Conservation (phyloP, 2,329 filamentous ascomycete genomes). For the Capronia coronata region DNA sequence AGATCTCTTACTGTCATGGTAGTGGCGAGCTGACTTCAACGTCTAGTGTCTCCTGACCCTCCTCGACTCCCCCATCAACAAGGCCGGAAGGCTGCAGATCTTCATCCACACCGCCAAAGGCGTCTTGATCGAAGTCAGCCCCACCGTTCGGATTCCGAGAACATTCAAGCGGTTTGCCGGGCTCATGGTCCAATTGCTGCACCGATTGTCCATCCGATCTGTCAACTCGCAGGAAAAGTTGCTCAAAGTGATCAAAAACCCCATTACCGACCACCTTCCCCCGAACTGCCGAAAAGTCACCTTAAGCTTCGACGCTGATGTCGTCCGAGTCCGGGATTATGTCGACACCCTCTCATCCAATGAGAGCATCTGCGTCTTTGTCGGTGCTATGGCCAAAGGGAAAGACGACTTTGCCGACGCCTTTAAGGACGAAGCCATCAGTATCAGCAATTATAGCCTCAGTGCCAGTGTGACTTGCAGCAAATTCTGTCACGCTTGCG, state of each 20-base stretch:
- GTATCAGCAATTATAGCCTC: slow-evolving; percentile 95
- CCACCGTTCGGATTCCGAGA: slow-evolving; percentile 93
- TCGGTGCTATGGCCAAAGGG: slow-evolving; percentile 97
- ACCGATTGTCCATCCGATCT: slow-evolving; percentile 90
- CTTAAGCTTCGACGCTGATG: slow-evolving; percentile 82
- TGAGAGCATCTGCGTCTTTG: slow-evolving; percentile 95
- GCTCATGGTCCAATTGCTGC: slow-evolving; percentile 95
- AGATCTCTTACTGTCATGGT: slow-evolving; percentile 16
- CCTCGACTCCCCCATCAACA: slow-evolving; percentile 97
- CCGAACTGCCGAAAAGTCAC: slow-evolving; percentile 98
- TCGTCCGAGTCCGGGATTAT: slow-evolving; percentile 84
- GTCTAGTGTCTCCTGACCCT: slow-evolving; percentile 87
- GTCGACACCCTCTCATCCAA: slow-evolving; percentile 69
- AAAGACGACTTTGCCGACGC: slow-evolving; percentile 90
- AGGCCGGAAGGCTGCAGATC: slow-evolving; percentile 93
- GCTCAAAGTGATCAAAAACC: slow-evolving; percentile 94
- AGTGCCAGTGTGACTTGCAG: slow-evolving; percentile 97
- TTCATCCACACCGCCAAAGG: slow-evolving; percentile 98
- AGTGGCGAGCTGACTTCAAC: slow-evolving; percentile 26
- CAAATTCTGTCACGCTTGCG: slow-evolving; percentile 98
- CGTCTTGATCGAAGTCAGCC: slow-evolving; percentile 94
- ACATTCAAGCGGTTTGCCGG: slow-evolving; percentile 99
- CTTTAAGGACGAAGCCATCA: slow-evolving; percentile 94
- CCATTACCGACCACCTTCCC: slow-evolving; percentile 92
- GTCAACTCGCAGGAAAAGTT: slow-evolving; percentile 97